These are phyloP conservation scores for Friedmanniomyces endolithicus DNA, from an alignment of 495 filamentous ascomycete species.

Conservation along the genomic window DNA sequence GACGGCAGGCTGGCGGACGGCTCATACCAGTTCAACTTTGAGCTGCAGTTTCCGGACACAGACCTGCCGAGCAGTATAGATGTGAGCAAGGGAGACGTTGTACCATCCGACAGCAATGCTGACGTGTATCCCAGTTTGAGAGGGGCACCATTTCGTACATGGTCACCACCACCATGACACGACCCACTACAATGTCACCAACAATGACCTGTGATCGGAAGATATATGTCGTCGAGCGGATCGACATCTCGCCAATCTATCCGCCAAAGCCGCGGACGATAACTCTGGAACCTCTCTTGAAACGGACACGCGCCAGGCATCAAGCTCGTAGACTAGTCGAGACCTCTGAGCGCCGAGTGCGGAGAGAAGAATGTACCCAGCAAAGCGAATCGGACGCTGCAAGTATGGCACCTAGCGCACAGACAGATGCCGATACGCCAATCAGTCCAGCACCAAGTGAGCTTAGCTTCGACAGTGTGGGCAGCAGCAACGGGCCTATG, in stretches of 20 bases:
- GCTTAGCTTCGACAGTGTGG: slow-evolving; percentile 48
- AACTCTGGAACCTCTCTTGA: slow-evolving; percentile 62
- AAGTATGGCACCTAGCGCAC: slow-evolving; percentile 3
- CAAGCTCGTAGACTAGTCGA: slow-evolving; percentile 20
- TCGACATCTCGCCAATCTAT: slow-evolving; percentile 43
- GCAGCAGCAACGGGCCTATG: slow-evolving; percentile 41
- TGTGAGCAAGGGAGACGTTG: slow-evolving; percentile 39
- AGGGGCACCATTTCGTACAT: slow-evolving; percentile 84
- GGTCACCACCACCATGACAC: slow-evolving; percentile 77
- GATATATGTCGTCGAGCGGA: slow-evolving; percentile 59
- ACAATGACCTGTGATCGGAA: slow-evolving; percentile 67
- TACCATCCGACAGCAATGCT: slow-evolving; percentile 11
- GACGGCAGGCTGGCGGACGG: slow-evolving; percentile 77
- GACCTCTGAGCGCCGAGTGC: not conserved
- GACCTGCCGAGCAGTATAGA: slow-evolving; percentile 85
- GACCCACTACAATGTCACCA: slow-evolving; percentile 74
- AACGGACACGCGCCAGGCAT: slow-evolving; percentile 38
- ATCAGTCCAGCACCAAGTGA: slow-evolving; percentile 47
- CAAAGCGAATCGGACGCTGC: slow-evolving; percentile 6
- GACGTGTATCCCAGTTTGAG: slow-evolving; percentile 57
- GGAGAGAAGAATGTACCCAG: not conserved
- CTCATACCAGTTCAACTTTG: slow-evolving; percentile 85
- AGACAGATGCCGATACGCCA: not conserved
- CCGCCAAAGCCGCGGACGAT: slow-evolving; percentile 58
- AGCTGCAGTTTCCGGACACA: slow-evolving; percentile 65